Conservation (phyloP, 1,139 yeast species). For the Wickerhamomyces sp. region DNA sequence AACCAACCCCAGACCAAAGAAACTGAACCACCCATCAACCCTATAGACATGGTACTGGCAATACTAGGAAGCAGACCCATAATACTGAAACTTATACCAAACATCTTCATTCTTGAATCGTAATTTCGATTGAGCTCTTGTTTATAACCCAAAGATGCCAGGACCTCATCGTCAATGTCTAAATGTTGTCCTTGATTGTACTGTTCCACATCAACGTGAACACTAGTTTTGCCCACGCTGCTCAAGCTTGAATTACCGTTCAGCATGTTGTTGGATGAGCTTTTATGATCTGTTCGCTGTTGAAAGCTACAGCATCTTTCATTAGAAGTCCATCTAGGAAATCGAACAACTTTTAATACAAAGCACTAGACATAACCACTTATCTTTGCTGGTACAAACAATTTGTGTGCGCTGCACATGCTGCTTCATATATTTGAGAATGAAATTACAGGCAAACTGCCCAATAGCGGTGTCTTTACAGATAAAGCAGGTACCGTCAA, state of each 20-base stretch:
- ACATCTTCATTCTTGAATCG: constrained; percentile 36
- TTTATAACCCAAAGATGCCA: constrained; percentile 34
- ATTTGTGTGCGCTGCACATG: background rate
- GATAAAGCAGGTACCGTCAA: background rate
- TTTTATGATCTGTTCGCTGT: too few relatives aligned
- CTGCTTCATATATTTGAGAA: too few relatives aligned
- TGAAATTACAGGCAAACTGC: background rate
- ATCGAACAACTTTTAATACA: too few relatives aligned
- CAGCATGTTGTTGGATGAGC: too few relatives aligned
- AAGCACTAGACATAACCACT: too few relatives aligned
- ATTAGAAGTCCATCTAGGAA: too few relatives aligned
- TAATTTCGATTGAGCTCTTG: constrained; percentile 40
- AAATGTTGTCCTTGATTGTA: background rate
- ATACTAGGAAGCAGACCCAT: constrained; percentile 48
- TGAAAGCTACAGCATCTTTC: too few relatives aligned
- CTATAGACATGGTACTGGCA: constrained; percentile 32
- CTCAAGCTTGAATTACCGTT: too few relatives aligned
- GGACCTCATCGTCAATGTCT: constrained; percentile 1
- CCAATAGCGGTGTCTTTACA: background rate
- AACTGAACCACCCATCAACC: constrained; percentile 48
- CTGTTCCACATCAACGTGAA: background rate
- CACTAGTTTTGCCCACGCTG: background rate
- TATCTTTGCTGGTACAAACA: too few relatives aligned
- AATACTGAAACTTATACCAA: constrained; percentile 44
- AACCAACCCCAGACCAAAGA: constrained; percentile 74